Base-by-base conservation (phyloP, 73 alveolate genomes). In the Symbiodinium natans region DNA sequence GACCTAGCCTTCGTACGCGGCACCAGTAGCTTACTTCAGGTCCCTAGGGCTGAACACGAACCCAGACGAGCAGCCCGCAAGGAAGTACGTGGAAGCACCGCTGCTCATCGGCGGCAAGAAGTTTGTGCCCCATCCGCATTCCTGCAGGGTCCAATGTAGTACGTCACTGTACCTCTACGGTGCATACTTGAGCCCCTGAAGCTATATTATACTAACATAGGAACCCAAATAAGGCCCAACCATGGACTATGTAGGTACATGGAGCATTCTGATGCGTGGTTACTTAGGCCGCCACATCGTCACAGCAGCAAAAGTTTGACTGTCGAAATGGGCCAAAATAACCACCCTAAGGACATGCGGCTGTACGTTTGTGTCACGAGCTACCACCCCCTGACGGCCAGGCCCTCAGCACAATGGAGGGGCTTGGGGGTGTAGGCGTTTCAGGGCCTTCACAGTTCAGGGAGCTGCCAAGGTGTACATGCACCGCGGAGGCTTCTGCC, bases 281-380 rank as follows among this genome's bases (percentile, higher is more conserved):
- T n/a, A n/a, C n/a, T n/a, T n/a, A n/a, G n/a, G n/a, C n/a, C n/a
- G n/a, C n/a, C n/a, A n/a, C n/a, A n/a, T n/a, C n/a, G n/a, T n/a
- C n/a, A n/a, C n/a, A n/a, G n/a, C n/a, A n/a, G n/a, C n/a, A n/a
- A n/a, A n/a, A n/a, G n/a, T n/a, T n/a, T n/a, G n/a, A n/a, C n/a
- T n/a, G n/a, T n/a, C n/a, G n/a, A n/a, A n/a, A n/a, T n/a, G n/a
- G n/a, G n/a, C n/a, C n/a, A n/a, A n/a, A n/a, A n/a, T n/a, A n/a
- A n/a, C n/a, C n/a, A n/a, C n/a, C 99, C 99, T 93, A 99, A 99
- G 99, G 99, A 99, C 99, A 99, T 99, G 99, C 99, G 99, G 99
- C 99, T 99, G 41, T 99, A 99, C 99, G 99, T 99, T 54, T 99
- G 99, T 56, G 99, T 99, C 74, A 99, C 99, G 31, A 94, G 99